phyloP scores from a whole-genome alignment of 2,329 filamentous ascomycete species.

The Aureobasidium musti region DNA sequence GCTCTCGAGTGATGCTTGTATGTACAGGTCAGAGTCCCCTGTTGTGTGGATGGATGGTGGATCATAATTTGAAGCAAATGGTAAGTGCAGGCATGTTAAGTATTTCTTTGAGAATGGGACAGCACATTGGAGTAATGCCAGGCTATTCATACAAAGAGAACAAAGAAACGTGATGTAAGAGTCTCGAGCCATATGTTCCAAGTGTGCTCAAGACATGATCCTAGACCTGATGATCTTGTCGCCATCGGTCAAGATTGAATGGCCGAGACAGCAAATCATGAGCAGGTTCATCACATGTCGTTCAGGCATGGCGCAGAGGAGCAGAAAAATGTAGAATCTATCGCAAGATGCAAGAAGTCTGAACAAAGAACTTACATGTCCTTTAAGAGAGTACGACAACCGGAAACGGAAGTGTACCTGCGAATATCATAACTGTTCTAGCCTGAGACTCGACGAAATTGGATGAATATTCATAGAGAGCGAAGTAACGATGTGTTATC shows the following conservation, averaged over 20 bases:
- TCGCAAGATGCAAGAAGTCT: not conserved
- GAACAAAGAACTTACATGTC: constrained; percentile 14
- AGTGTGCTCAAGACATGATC: not conserved
- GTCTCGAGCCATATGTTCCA: not conserved
- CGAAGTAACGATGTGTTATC: constrained; percentile 46
- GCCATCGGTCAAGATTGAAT: not conserved
- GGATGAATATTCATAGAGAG: constrained; percentile 6
- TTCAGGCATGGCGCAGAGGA: not conserved
- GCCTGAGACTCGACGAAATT: not conserved
- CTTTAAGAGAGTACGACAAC: not conserved
- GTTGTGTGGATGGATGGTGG: not conserved
- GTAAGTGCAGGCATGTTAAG: not conserved
- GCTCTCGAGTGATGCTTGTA: not conserved
- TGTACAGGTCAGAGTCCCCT: not conserved
- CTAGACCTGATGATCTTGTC: not conserved
- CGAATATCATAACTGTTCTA: not conserved
- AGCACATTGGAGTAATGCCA: constrained; percentile 4
- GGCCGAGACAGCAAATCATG: not conserved
- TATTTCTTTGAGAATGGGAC: not conserved
- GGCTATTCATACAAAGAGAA: not conserved
- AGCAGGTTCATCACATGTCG: not conserved
- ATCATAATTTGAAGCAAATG: not conserved
- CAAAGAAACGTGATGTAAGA: constrained; percentile 3
- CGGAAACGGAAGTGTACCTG: constrained; percentile 3
- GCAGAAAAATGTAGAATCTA: not conserved